Evolutionary conservation across 805 yeast species (phyloP).

Genomic region (Candida golubevii): DNA sequence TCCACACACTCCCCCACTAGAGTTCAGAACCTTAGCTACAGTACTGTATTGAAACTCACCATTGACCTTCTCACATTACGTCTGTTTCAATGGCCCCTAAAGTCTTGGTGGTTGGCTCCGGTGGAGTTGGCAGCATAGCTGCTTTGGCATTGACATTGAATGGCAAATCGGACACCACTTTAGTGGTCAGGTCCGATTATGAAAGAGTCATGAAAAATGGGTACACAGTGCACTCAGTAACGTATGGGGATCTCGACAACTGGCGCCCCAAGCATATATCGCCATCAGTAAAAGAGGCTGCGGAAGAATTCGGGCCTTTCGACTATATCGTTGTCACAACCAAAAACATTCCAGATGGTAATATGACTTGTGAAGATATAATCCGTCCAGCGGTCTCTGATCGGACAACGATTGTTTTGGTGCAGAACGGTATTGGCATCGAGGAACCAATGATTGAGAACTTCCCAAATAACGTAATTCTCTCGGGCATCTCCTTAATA

Average conservation of each 20-base stretch:
- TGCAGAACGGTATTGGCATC: conserved; percentile 66
- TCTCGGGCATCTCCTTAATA: conserved; percentile 63
- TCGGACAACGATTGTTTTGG: conserved; percentile 47
- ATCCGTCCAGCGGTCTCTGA: conserved; percentile 24
- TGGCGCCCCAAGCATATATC: conserved; percentile 16
- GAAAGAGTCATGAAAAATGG: conserved; percentile 12
- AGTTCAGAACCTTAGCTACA: no score
- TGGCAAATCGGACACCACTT: conserved; percentile 12
- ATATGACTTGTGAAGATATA: conserved; percentile 38
- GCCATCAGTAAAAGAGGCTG: conserved; percentile 12
- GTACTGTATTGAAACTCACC: no score
- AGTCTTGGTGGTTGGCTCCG: conserved; percentile 18
- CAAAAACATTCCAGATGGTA: conserved; percentile 30
- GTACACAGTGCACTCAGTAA: conserved; percentile 13
- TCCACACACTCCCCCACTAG: neutral
- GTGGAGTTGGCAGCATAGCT: conserved; percentile 19
- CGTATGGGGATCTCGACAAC: conserved; percentile 13
- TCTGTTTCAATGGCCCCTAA: conserved; percentile 6
- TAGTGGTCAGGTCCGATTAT: conserved; percentile 18
- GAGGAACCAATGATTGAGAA: conserved; percentile 51
- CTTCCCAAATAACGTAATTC: conserved; percentile 46
- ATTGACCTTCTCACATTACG: no score
- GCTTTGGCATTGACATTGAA: conserved; percentile 13
- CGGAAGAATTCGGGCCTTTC: conserved; percentile 16
- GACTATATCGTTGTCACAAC: conserved; percentile 33